Conservation (phyloP, 805 yeast species). For the Yarrowia sp. region DNA sequence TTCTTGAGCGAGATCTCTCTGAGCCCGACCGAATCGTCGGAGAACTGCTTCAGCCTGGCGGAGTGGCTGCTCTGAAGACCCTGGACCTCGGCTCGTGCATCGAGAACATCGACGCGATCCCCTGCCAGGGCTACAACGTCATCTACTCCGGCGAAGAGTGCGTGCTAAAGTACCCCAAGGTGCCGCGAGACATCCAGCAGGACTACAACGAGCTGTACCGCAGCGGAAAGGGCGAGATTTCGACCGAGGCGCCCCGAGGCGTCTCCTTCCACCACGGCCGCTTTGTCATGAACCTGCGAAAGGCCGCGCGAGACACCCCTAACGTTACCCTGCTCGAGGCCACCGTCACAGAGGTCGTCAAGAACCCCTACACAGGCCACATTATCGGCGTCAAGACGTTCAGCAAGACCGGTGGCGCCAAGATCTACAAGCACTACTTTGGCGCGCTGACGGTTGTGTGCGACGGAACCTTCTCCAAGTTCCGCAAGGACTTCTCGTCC, state of each 20-base stretch:
- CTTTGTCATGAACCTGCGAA: constrained; percentile 73
- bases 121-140: constrained; percentile 77
- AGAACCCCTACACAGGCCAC: constrained; percentile 50
- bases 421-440: constrained; percentile 43
- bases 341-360: constrained; percentile 66
- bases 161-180: constrained; percentile 62
- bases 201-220: constrained; percentile 19
- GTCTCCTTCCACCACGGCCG: constrained; percentile 92
- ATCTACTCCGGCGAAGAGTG: constrained; percentile 60
- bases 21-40: constrained; percentile 97
- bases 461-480: constrained; percentile 93
- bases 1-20: constrained; percentile 82
- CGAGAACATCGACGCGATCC: constrained; percentile 72
- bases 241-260: constrained; percentile 45
- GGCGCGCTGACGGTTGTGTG: constrained; percentile 73
- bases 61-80: constrained; percentile 77
- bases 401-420: constrained; percentile 35
- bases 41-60: constrained; percentile 95
- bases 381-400: constrained; percentile 67
- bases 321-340: constrained; percentile 82
- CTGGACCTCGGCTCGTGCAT: constrained; percentile 79
- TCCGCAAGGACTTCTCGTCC: constrained; percentile 69
- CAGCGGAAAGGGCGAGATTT: constrained; percentile 38
- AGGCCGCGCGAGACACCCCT: constrained; percentile 61
- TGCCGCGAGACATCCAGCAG: constrained; percentile 28